Evolutionary conservation across 2,329 filamentous ascomycete species (phyloP).

Genomic region (Xylaria sp.): DNA sequence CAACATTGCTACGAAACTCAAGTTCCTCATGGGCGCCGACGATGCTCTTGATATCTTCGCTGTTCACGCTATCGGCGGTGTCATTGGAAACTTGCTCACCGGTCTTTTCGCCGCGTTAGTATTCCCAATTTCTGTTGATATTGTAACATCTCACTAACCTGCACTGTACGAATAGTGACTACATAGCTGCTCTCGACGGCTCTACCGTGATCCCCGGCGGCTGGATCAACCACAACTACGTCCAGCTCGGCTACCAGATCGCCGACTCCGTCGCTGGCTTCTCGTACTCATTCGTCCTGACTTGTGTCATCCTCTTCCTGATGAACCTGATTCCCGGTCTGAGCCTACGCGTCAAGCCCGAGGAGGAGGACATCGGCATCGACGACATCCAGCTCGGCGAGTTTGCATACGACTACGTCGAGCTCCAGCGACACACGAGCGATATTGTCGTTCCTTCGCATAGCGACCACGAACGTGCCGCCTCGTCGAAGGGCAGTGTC

Average conservation of each 20-base stretch:
- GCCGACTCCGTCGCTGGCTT: slow-evolving; percentile 74
- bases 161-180: slow-evolving; percentile 60
- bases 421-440: slow-evolving; percentile 72
- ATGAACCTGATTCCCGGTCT: slow-evolving; percentile 78
- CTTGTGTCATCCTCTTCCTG: slow-evolving; percentile 75
- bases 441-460: slow-evolving; percentile 46
- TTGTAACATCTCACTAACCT: slow-evolving; percentile 25
- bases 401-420: slow-evolving; percentile 86
- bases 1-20: slow-evolving; percentile 90
- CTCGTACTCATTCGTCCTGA: slow-evolving; percentile 74
- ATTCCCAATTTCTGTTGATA: not conserved
- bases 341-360: slow-evolving; percentile 72
- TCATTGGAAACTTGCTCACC: slow-evolving; percentile 82
- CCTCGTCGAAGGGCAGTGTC: slow-evolving; percentile 46
- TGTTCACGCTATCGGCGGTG: slow-evolving; percentile 86
- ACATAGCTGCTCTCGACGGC: slow-evolving; percentile 80
- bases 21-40: slow-evolving; percentile 78
- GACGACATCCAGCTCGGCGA: slow-evolving; percentile 84
- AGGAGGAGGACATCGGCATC: slow-evolving; percentile 75
- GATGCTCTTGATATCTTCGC: slow-evolving; percentile 93
- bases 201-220: slow-evolving; percentile 68
- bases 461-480: slow-evolving; percentile 36
- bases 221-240: slow-evolving; percentile 77
- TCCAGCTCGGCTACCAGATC: slow-evolving; percentile 77
- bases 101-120: slow-evolving; percentile 78